A percentile compares a stretch with the other conserved stretches of the same genome.
Evolutionary conservation across 768 basidiomycete genomes (phyloP).

Genomic region (Fomitopsis pulvina): DNA sequence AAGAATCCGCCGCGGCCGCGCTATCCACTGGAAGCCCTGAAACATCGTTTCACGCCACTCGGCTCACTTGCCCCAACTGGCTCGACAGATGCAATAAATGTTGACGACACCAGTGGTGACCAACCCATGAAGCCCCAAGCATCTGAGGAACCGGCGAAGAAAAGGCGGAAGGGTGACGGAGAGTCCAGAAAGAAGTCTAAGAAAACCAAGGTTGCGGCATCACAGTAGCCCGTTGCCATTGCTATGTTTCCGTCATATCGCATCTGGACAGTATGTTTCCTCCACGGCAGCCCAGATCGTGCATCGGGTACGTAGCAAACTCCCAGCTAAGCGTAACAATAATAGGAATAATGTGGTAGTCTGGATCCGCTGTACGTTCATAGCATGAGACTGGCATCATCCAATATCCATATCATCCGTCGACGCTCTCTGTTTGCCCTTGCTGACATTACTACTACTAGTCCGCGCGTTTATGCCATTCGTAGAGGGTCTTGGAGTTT

Average conservation of each 20-base stretch:
- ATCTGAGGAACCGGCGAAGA: conserved; percentile 12
- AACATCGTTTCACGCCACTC: conserved; percentile 56
- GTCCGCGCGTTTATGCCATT: conserved; percentile 15
- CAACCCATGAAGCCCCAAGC: not conserved
- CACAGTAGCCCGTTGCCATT: not conserved
- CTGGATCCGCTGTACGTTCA: not conserved
- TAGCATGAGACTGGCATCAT: conserved; percentile 20
- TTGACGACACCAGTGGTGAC: conserved; percentile 9
- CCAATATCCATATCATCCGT: conserved; percentile 68
- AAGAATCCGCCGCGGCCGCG: conserved; percentile 50
- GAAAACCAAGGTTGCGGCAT: conserved; percentile 13
- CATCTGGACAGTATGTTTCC: not conserved
- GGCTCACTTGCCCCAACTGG: conserved; percentile 37
- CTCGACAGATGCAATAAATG: conserved; percentile 15
- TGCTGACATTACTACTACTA: conserved; percentile 21
- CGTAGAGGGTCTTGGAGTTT: not conserved
- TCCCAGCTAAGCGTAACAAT: conserved; percentile 11
- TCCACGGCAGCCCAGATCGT: not conserved
- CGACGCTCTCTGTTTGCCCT: conserved; percentile 44
- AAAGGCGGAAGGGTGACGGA: conserved; percentile 44
- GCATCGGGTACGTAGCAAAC: not conserved
- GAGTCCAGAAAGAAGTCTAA: conserved; percentile 42
- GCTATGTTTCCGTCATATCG: not conserved
- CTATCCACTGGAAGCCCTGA: conserved; percentile 56
- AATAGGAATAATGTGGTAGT: conserved; percentile 17